Evolutionary conservation across 2,329 filamentous ascomycete species (phyloP), one percentile per base, ranked within the genome.

Genomic region (Calonectria hawksworthii): DNA sequence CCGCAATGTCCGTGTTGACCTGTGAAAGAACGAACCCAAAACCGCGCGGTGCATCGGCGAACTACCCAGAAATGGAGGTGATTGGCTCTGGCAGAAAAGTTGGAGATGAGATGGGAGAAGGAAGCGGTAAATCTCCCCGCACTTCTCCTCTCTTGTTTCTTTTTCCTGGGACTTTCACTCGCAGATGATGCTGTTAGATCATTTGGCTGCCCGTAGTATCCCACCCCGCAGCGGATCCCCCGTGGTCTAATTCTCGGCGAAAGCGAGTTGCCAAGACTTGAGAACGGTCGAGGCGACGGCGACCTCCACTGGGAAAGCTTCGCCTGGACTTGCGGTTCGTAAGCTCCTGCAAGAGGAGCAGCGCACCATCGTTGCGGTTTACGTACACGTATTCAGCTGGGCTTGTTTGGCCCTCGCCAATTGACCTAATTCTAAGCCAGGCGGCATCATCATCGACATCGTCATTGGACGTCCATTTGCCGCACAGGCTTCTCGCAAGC

Each of bases 151-250:
- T 64, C n/a, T 75, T 51, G 52, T 50, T 38, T 14, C 26, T 64
- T 74, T 72, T 72, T 70, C 36, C 14, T 63, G 14, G 7, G 56
- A 41, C 23, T 21, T 63, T 14, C 14, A 16, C 56, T 41, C 34
- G 23, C 23, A 41, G 34, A 38, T 26, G 28, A 63, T 41, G 56
- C 36, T 13, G 23, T 28, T 38, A 26, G 56, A 41, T 41, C 56
- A 63, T 41, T 63, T 28, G 34, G 14, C 36, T 63, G 23, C 14
- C 11, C 56, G 56, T 30, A 16, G 34, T 41, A 34, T 38, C 21
- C 23, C 65, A 50, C 73, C 65, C 78, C 78, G 74, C 76, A 78
- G 59, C 63, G 77, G 64, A 66, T 61, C 68, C 38, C 61, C 52
- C 38, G 52, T 70, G 70, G 68, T 66, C 71, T 63, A 65, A 72